phyloP scores from a whole-genome alignment of 208 protist genomes.

The Strigomonas culicis region DNA sequence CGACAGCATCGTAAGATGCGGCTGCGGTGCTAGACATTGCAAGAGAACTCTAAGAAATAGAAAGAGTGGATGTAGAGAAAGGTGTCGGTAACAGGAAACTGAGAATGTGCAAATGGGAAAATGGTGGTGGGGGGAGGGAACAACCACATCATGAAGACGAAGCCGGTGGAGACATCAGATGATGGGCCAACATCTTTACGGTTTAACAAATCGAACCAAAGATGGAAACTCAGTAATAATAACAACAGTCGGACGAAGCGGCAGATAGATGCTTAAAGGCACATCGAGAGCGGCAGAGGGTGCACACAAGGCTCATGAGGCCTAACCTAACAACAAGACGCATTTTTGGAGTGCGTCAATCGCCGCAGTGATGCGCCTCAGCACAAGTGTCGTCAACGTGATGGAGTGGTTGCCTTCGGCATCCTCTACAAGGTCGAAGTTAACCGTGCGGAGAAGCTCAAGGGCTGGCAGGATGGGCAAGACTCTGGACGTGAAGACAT shows the following conservation, averaged over 20 bases:
- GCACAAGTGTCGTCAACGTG: slow-evolving; percentile 53
- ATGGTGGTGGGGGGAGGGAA: too few relatives aligned
- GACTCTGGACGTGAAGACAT: slow-evolving; percentile 46
- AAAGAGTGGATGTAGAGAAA: neutral
- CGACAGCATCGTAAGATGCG: slow-evolving; percentile 70
- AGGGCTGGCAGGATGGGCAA: slow-evolving; percentile 39
- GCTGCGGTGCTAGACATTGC: slow-evolving; percentile 17
- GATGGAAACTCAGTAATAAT: neutral
- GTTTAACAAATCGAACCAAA: neutral
- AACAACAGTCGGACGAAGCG: too few relatives aligned
- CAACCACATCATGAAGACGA: too few relatives aligned
- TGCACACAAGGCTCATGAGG: too few relatives aligned
- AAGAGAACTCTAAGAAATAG: slow-evolving; percentile 12
- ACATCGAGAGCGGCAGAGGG: too few relatives aligned
- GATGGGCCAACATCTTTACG: too few relatives aligned
- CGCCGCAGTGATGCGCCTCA: slow-evolving; percentile 35
- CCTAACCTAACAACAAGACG: neutral
- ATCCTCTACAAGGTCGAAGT: slow-evolving; percentile 58
- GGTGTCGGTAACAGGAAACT: neutral
- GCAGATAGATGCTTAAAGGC: too few relatives aligned
- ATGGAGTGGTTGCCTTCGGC: slow-evolving; percentile 30
- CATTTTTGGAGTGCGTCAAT: neutral
- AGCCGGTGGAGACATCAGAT: too few relatives aligned
- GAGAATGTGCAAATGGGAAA: neutral
- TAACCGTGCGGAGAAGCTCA: slow-evolving; percentile 50